Conservation (phyloP, 768 basidiomycete genomes). For the Hericium rajendrae region DNA sequence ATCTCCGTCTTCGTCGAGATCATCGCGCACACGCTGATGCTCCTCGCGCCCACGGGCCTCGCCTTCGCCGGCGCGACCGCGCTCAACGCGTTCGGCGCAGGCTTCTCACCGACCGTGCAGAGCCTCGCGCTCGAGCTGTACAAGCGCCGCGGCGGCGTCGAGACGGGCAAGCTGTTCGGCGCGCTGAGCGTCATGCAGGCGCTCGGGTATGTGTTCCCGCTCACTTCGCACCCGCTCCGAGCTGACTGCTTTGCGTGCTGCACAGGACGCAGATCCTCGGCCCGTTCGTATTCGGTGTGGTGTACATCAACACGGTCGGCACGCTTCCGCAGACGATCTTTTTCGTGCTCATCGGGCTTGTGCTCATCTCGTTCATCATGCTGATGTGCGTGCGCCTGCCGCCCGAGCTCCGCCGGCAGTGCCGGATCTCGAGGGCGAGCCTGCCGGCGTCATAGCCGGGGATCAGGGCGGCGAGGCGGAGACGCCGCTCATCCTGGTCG, state of each 20-base stretch:
- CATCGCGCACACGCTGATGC: neutral
- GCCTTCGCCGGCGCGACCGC: neutral
- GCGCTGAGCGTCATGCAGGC: constrained; percentile 2
- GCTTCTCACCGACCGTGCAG: constrained; percentile 2
- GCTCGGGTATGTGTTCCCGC: neutral
- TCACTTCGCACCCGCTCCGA: neutral
- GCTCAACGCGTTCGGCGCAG: neutral
- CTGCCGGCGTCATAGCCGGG: neutral
- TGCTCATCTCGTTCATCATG: neutral
- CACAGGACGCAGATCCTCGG: constrained; percentile 1
- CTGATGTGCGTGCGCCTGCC: constrained; percentile 1
- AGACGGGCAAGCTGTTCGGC: constrained; percentile 3
- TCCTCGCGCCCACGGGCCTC: neutral
- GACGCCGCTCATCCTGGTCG: neutral
- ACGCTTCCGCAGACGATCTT: neutral
- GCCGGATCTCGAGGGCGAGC: neutral
- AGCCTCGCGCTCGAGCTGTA: constrained; percentile 4
- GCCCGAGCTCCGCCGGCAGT: neutral
- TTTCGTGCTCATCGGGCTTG: neutral
- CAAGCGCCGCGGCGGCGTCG: neutral
- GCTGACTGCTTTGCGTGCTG: neutral
- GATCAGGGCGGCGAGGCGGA: neutral
- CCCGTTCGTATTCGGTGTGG: neutral
- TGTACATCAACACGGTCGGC: constrained; percentile 1
- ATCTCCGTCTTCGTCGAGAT: neutral